phyloP scores from a whole-genome alignment of 148 eudicot genomes.

The Rhododendron simsii region DNA sequence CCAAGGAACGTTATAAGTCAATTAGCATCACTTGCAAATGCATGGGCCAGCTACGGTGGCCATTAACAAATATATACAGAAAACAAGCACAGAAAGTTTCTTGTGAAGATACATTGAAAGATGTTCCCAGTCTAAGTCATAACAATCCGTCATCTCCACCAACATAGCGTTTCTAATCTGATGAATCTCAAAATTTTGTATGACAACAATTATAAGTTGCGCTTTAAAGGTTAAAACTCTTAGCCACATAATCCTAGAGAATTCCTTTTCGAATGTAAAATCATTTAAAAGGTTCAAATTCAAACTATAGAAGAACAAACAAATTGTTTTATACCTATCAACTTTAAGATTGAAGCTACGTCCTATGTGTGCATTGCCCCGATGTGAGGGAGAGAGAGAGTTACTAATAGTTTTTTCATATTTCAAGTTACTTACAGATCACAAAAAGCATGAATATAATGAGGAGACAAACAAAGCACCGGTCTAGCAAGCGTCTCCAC shows the following conservation, averaged over 20 bases:
- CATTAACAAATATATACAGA: not conserved
- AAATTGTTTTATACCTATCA: not conserved
- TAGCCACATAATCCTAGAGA: not conserved
- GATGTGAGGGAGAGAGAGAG: not conserved
- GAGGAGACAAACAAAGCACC: slow-evolving; percentile 64
- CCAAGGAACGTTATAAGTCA: not conserved
- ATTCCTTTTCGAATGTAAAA: not conserved
- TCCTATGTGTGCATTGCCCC: not conserved
- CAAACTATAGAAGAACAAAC: no score
- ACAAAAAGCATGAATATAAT: slow-evolving; percentile 63
- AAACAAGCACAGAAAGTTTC: not conserved
- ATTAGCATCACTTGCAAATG: not conserved
- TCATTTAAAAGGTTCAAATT: not conserved
- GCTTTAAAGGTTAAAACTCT: not conserved
- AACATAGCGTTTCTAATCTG: not conserved
- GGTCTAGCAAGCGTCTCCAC: slow-evolving; percentile 75
- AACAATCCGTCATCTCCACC: not conserved
- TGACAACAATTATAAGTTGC: no score
- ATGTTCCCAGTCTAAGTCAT: not conserved
- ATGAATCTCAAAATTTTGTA: not conserved
- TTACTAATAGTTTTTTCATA: not conserved
- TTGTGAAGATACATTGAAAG: not conserved
- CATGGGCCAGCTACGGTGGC: not conserved
- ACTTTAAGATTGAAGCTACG: not conserved
- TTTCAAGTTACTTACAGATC: slow-evolving; percentile 48